Conservation (phyloP, 2,329 filamentous ascomycete genomes). For the Paracoccidioides lutzii region DNA sequence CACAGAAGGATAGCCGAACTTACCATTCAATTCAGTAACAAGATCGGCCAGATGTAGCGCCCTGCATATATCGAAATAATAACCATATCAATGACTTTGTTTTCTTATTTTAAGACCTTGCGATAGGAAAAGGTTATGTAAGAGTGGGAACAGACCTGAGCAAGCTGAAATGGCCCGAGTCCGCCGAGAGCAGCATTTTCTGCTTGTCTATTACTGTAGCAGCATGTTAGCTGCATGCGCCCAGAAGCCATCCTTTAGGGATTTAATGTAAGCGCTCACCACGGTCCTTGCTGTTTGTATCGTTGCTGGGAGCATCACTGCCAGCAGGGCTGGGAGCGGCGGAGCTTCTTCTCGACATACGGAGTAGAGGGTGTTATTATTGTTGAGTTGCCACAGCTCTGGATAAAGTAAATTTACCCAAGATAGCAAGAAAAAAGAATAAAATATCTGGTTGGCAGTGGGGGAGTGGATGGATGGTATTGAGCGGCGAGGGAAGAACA, state of each 20-base stretch:
- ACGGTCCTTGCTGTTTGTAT: slow-evolving; percentile 4
- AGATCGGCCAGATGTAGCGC: slow-evolving; percentile 39
- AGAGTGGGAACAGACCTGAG: slow-evolving; percentile 27
- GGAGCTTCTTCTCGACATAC: slow-evolving; percentile 29
- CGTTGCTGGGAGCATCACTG: neutral
- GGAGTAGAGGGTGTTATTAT: neutral
- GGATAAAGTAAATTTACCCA: slow-evolving; percentile 5
- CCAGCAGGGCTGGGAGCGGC: slow-evolving; percentile 8
- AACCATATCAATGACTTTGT: neutral
- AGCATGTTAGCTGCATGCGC: slow-evolving; percentile 8
- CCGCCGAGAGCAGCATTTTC: slow-evolving; percentile 35
- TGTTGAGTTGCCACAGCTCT: neutral
- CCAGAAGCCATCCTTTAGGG: slow-evolving; percentile 1
- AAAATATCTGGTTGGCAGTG: slow-evolving; percentile 4
- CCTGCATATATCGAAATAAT: slow-evolving; percentile 15
- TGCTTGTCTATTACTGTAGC: slow-evolving; percentile 36
- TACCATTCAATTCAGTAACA: slow-evolving; percentile 39
- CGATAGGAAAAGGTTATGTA: neutral
- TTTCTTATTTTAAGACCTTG: neutral
- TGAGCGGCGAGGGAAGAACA: neutral
- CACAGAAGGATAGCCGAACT: neutral
- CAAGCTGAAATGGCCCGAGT: slow-evolving; percentile 39
- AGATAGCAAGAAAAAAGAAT: slow-evolving; percentile 5
- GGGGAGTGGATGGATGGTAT: slow-evolving; percentile 2
- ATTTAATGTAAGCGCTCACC: slow-evolving; percentile 6